These are phyloP conservation scores for Tetrapisispora namnaoensis DNA, from an alignment of 805 yeast genomes.

Conservation along the genomic window DNA sequence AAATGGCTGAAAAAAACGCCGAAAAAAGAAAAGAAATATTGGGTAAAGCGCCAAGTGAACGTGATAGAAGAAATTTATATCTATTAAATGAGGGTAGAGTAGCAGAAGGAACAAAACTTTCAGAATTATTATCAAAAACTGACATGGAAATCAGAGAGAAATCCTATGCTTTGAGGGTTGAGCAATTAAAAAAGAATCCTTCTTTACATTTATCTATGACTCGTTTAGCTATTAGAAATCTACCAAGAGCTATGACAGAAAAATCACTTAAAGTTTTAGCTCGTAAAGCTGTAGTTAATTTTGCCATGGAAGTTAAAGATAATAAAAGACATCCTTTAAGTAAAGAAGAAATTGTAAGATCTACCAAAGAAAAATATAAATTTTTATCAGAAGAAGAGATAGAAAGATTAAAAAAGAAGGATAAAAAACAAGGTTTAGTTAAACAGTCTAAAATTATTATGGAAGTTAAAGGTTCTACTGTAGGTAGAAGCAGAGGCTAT, in stretches of 20 bases:
- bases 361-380: slow-evolving; percentile 53
- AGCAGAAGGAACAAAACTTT: slow-evolving; percentile 68
- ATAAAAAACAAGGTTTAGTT: slow-evolving; percentile 81
- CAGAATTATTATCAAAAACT: slow-evolving; percentile 51
- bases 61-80: slow-evolving; percentile 77
- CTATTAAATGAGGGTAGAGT: slow-evolving; percentile 91
- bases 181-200: slow-evolving; percentile 86
- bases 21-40: slow-evolving; percentile 60
- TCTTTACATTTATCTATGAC: slow-evolving; percentile 87
- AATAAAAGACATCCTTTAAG: slow-evolving; percentile 72
- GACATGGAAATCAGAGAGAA: slow-evolving; percentile 85
- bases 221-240: slow-evolving; percentile 85
- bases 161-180: slow-evolving; percentile 75
- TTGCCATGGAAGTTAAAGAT: slow-evolving; percentile 79
- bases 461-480: slow-evolving; percentile 79
- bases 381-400: slow-evolving; percentile 33
- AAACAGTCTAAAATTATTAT: slow-evolving; percentile 86
- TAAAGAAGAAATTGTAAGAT: slow-evolving; percentile 79
- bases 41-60: slow-evolving; percentile 72
- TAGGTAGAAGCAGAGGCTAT: slow-evolving; percentile 91
- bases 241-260: slow-evolving; percentile 86
- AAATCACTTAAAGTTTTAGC: slow-evolving; percentile 86
- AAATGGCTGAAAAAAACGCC: slow-evolving; percentile 63
- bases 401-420: slow-evolving; percentile 37
- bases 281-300: slow-evolving; percentile 87